Conservation (phyloP, 2,329 filamentous ascomycete species). For the Penicillium griseofulvum region DNA sequence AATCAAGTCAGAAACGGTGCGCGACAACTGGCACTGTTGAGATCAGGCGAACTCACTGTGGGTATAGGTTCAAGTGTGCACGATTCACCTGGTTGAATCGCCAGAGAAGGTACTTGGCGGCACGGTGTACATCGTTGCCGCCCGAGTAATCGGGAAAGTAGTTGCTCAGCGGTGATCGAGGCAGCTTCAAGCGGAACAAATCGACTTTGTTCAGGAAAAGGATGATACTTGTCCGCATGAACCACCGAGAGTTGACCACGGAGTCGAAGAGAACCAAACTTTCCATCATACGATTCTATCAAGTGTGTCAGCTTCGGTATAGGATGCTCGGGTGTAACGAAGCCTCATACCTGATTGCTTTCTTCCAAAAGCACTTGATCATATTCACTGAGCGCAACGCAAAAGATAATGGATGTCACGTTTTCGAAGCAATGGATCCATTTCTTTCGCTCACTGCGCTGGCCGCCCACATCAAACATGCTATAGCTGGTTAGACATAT, state of each 20-base stretch:
- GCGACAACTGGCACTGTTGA: neutral
- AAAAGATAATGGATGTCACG: constrained; percentile 99
- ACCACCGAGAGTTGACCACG: constrained; percentile 98
- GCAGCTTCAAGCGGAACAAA: constrained; percentile 92
- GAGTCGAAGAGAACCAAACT: constrained; percentile 94
- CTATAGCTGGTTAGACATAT: constrained; percentile 50
- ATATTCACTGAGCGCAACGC: constrained; percentile 95
- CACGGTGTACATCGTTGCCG: constrained; percentile 95
- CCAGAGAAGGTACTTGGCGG: constrained; percentile 96
- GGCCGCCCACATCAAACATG: constrained; percentile 98
- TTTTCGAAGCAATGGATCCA: constrained; percentile 99
- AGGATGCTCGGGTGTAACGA: neutral
- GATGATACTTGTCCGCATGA: constrained; percentile 98
- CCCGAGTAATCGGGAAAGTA: constrained; percentile 99
- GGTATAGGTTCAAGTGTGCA: constrained; percentile 92
- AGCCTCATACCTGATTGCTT: constrained; percentile 76
- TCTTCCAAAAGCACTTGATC: constrained; percentile 96
- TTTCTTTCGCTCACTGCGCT: constrained; percentile 96
- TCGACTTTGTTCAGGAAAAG: constrained; percentile 99
- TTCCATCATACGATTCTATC: constrained; percentile 99
- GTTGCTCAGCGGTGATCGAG: constrained; percentile 81
- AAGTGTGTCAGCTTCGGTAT: constrained; percentile 9
- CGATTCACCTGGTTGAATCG: constrained; percentile 98
- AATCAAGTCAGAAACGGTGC: constrained; percentile 20
- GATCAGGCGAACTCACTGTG: constrained; percentile 68